phyloP scores from a whole-genome alignment of 2,329 filamentous ascomycete species.

The Acephala macrosclerotiorum region DNA sequence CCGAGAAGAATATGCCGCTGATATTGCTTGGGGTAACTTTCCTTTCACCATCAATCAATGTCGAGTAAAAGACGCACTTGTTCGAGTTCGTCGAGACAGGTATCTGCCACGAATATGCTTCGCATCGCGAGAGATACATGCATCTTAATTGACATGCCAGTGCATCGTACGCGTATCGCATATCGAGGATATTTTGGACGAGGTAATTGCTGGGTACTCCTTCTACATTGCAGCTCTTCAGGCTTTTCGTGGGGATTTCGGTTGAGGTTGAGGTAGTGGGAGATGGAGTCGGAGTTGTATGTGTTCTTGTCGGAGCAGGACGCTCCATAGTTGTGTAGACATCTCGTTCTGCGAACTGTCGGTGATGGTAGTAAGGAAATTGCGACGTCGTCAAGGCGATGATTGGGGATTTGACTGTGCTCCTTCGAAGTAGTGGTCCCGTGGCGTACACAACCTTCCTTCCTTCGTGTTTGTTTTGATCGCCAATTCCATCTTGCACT shows the following conservation, averaged over 20 bases:
- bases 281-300: background rate
- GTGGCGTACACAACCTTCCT: background rate
- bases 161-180: slow-evolving; percentile 15
- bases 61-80: slow-evolving; percentile 28
- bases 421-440: background rate
- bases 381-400: background rate
- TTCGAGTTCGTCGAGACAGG: slow-evolving; percentile 7
- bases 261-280: slow-evolving; percentile 14
- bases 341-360: background rate
- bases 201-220: slow-evolving; percentile 19
- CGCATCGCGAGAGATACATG: slow-evolving; percentile 24
- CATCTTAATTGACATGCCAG: slow-evolving; percentile 27
- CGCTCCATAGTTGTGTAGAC: background rate
- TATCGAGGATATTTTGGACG: slow-evolving; percentile 12
- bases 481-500: background rate
- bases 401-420: background rate
- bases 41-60: slow-evolving; percentile 17
- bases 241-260: slow-evolving; percentile 21
- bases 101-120: slow-evolving; percentile 25
- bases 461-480: background rate
- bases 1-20: slow-evolving; percentile 32
- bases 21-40: slow-evolving; percentile 18
- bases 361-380: background rate
- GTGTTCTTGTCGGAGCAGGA: background rate
- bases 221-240: slow-evolving; percentile 28